phyloP scores from a whole-genome alignment of 2,329 filamentous ascomycete species.

The Cladosporium austrohemisphaericum region DNA sequence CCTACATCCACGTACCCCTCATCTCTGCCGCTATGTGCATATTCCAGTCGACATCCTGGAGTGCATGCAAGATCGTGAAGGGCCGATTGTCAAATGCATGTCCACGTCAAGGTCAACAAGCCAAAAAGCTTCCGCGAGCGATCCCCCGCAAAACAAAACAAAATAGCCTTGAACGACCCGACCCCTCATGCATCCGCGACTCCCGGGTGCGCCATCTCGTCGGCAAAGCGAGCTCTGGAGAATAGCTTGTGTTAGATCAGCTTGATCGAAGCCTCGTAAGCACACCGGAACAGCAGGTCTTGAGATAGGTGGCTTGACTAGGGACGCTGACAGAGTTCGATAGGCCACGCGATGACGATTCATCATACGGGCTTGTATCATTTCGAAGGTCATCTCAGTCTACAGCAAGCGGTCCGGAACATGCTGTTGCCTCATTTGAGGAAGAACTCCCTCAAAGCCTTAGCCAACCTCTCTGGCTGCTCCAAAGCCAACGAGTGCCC shows the following conservation, averaged over 20 bases:
- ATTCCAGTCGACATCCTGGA: neutral
- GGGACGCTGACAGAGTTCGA: too few species aligned
- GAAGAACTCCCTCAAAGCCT: conserved; percentile 27
- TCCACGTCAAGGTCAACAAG: neutral
- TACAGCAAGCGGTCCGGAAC: too few species aligned
- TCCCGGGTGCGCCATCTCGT: neutral
- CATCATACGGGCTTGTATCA: too few species aligned
- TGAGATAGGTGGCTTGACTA: too few species aligned
- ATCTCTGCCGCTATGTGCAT: neutral
- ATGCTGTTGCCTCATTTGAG: too few species aligned
- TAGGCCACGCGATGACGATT: too few species aligned
- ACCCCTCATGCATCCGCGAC: neutral
- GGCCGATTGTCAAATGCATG: conserved; percentile 6
- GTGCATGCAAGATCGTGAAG: neutral
- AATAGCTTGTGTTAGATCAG: conserved; percentile 1
- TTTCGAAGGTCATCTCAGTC: too few species aligned
- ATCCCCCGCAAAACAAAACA: neutral
- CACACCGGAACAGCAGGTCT: too few species aligned
- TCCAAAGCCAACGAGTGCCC: conserved; percentile 35
- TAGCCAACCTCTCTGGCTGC: conserved; percentile 31
- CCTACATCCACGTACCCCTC: conserved; percentile 10
- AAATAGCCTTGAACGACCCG: neutral
- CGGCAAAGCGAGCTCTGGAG: neutral
- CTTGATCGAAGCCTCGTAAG: too few species aligned
- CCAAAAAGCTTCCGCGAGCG: too few species aligned